Percentiles rank a stretch among this genome's conserved stretches.
phyloP scores from a whole-genome alignment of 1,284 basidiomycete genomes.

The Bjerkandera adusta region DNA sequence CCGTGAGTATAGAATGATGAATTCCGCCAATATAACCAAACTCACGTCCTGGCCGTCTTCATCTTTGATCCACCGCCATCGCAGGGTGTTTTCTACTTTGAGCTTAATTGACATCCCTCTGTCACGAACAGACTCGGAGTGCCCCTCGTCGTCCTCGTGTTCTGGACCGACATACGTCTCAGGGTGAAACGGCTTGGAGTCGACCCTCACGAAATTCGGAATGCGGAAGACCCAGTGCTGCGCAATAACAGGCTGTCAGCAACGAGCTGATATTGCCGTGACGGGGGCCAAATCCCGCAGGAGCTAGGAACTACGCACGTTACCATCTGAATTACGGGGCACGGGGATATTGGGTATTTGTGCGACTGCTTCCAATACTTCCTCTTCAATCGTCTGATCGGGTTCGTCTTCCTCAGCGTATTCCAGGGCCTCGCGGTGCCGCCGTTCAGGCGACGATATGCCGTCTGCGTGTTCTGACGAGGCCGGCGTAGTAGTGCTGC shows the following conservation, averaged over 20 bases:
- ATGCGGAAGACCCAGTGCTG: constrained; percentile 83
- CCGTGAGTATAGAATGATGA: constrained; percentile 2
- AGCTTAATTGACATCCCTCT: constrained; percentile 79
- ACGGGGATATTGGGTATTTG: constrained; percentile 77
- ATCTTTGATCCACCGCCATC: constrained; percentile 87
- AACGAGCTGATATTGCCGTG: background rate
- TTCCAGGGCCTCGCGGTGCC: constrained; percentile 68
- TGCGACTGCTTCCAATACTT: constrained; percentile 67
- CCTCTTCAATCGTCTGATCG: constrained; percentile 40
- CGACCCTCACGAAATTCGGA: constrained; percentile 82
- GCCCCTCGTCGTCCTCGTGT: constrained; percentile 66
- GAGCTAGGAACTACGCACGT: constrained; percentile 44
- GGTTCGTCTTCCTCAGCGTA: constrained; percentile 79
- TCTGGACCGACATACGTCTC: constrained; percentile 81
- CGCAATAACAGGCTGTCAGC: background rate
- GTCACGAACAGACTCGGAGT: constrained; percentile 57
- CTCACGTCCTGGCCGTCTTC: constrained; percentile 67
- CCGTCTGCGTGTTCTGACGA: constrained; percentile 60
- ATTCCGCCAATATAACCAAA: constrained; percentile 16
- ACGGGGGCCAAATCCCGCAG: constrained; percentile 1
- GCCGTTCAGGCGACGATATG: constrained; percentile 66
- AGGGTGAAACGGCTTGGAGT: constrained; percentile 79
- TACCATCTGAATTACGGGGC: constrained; percentile 67
- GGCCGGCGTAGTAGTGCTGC: constrained; percentile 28
- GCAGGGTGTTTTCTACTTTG: constrained; percentile 86